Conservation (phyloP, 768 basidiomycete species). For the Leccinellum rugosiceps region DNA sequence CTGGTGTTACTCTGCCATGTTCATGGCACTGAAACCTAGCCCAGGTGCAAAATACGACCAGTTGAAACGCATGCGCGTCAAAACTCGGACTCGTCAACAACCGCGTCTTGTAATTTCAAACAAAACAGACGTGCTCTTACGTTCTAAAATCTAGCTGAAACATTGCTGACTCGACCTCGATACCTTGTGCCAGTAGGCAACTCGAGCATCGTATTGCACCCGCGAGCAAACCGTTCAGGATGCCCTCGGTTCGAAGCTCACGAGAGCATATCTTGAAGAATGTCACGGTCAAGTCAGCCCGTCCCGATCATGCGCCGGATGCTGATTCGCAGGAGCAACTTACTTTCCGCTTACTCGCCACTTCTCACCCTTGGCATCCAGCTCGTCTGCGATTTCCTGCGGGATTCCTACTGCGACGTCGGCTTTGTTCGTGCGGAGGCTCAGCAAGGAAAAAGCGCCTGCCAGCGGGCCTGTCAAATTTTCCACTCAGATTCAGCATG, state of each 20-base stretch:
- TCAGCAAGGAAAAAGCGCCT: slow-evolving; percentile 76
- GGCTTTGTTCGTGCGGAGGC: slow-evolving; percentile 91
- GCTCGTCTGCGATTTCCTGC: slow-evolving; percentile 59
- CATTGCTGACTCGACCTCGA: neutral
- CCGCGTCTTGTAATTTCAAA: neutral
- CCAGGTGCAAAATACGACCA: neutral
- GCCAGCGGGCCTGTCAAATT: slow-evolving; percentile 61
- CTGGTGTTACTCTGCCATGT: neutral
- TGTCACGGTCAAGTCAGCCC: neutral
- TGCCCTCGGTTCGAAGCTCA: slow-evolving; percentile 28
- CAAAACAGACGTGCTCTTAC: neutral
- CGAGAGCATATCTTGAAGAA: slow-evolving; percentile 26
- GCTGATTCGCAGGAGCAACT: slow-evolving; percentile 4
- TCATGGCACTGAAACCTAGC: neutral
- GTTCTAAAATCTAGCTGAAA: neutral
- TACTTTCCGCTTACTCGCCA: slow-evolving; percentile 85
- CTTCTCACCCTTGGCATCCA: slow-evolving; percentile 62
- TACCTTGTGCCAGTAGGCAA: neutral
- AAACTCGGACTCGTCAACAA: neutral
- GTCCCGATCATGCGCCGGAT: neutral
- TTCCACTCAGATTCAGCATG: neutral
- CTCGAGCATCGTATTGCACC: too few relatives aligned
- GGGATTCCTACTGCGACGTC: slow-evolving; percentile 85
- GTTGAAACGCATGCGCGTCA: neutral
- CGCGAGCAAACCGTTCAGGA: neutral